Percentiles rank a stretch among this genome's conserved stretches.
These are phyloP conservation scores for Cubamyces lactineus DNA, from an alignment of 768 basidiomycete species.

Conservation along the genomic window DNA sequence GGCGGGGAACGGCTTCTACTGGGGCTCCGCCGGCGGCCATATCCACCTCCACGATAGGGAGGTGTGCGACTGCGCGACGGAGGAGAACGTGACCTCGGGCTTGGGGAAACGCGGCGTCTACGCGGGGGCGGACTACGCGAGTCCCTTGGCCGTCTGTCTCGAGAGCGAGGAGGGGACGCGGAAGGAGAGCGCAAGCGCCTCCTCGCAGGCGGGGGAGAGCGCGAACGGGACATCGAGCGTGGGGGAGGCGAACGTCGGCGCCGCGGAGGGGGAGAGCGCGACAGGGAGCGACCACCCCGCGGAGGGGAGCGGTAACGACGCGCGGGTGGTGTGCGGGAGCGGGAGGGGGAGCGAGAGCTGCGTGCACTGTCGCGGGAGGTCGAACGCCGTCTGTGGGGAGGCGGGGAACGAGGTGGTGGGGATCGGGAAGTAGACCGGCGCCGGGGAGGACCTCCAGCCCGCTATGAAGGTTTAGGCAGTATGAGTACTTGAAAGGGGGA, in stretches of 20 bases:
- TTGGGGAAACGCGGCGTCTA: conserved; percentile 37
- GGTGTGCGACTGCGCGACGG: conserved; percentile 27
- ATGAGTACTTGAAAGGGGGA: not conserved
- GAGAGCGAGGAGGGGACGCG: conserved; percentile 50
- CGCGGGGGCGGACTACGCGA: conserved; percentile 59
- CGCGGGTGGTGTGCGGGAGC: conserved; percentile 34
- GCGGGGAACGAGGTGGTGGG: conserved; percentile 45
- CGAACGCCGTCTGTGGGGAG: conserved; percentile 51
- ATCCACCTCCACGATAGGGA: conserved; percentile 25
- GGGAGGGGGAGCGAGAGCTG: conserved; percentile 44
- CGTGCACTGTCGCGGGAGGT: conserved; percentile 39
- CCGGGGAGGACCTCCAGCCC: conserved; percentile 24
- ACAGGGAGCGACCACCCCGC: conserved; percentile 39
- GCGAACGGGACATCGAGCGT: conserved; percentile 30
- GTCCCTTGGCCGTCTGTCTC: conserved; percentile 36
- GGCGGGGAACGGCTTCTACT: conserved; percentile 42
- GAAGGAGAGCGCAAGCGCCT: conserved; percentile 52
- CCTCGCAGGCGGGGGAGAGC: conserved; percentile 46
- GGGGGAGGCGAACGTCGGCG: conserved; percentile 25
- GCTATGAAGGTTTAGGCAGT: conserved; percentile 11
- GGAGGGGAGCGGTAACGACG: conserved; percentile 26
- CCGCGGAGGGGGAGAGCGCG: conserved; percentile 27
- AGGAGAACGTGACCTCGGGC: conserved; percentile 29
- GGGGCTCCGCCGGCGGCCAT: conserved; percentile 28
- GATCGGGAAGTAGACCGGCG: conserved; percentile 25